Evolutionary conservation across 345 rosid genomes (phyloP).

Genomic region (Brassica carinata): DNA sequence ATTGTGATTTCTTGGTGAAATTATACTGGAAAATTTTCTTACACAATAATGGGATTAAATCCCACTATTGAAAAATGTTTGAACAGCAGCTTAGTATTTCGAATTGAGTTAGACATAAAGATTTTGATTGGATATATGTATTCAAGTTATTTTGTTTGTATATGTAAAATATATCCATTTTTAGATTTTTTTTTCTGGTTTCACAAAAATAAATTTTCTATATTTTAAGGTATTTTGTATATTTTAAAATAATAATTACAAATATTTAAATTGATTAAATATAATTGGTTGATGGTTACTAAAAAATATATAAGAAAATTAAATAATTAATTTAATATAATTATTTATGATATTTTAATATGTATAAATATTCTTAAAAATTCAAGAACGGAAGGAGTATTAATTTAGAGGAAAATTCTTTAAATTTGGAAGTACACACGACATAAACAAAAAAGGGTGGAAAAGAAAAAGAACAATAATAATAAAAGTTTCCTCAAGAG

Average conservation of each 20-base stretch:
- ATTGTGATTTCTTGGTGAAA: not conserved
- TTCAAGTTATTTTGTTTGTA: constrained; percentile 12
- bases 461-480: constrained; percentile 8
- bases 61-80: not conserved
- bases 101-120: not conserved
- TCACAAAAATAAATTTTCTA: too few relatives aligned
- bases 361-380: too few relatives aligned
- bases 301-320: too few relatives aligned
- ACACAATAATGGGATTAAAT: not conserved
- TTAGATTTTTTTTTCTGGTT: too few relatives aligned
- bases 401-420: not conserved
- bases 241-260: too few relatives aligned
- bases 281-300: too few relatives aligned
- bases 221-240: too few relatives aligned
- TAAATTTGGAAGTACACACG: not conserved
- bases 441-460: constrained; percentile 4
- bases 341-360: too few relatives aligned
- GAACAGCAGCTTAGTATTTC: not conserved
- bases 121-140: not conserved
- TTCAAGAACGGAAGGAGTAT: not conserved
- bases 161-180: not conserved
- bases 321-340: too few relatives aligned
- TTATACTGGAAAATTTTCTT: not conserved
- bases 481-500: constrained; percentile 52
- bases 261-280: too few relatives aligned